A percentile compares a stretch with the other conserved stretches of the same genome.
Evolutionary conservation across 768 basidiomycete species (phyloP).

Genomic region (Chalciporus chontae): DNA sequence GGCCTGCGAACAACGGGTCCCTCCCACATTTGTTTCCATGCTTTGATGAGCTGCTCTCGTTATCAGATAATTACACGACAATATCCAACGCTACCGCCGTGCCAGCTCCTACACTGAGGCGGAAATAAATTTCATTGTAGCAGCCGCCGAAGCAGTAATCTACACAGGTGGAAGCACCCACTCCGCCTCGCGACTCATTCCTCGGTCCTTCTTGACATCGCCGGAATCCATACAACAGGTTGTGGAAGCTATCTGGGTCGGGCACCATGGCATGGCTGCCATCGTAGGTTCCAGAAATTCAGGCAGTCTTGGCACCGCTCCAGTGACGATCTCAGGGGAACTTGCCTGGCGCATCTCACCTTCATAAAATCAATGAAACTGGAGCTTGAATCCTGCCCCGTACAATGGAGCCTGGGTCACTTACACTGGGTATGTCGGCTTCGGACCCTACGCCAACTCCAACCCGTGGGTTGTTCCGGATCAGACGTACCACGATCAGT

Average conservation of each 20-base stretch:
- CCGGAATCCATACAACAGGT: constrained; percentile 1
- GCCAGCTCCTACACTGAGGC: constrained; percentile 3
- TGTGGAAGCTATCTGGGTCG: constrained; percentile 19
- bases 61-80: constrained; percentile 14
- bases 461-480: not conserved
- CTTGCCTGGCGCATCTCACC: constrained; percentile 9
- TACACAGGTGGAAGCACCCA: constrained; percentile 9
- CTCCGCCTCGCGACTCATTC: constrained; percentile 14
- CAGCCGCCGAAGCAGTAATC: constrained; percentile 3
- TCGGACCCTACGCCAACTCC: not conserved
- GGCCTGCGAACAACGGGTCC: constrained; percentile 5
- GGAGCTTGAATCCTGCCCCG: constrained; percentile 17
- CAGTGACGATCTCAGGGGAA: constrained; percentile 5
- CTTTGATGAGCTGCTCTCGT: constrained; percentile 11
- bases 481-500: too few relatives aligned
- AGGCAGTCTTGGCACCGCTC: not conserved
- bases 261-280: constrained; percentile 1
- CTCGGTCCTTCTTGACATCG: constrained; percentile 8
- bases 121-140: constrained; percentile 2
- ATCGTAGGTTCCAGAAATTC: not conserved
- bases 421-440: constrained; percentile 2
- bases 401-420: constrained; percentile 15
- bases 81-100: constrained; percentile 11
- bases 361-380: constrained; percentile 10
- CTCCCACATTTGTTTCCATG: constrained; percentile 12